Evolutionary conservation across 2,329 filamentous ascomycete genomes (phyloP).

Genomic region (Aureobasidium sp.): DNA sequence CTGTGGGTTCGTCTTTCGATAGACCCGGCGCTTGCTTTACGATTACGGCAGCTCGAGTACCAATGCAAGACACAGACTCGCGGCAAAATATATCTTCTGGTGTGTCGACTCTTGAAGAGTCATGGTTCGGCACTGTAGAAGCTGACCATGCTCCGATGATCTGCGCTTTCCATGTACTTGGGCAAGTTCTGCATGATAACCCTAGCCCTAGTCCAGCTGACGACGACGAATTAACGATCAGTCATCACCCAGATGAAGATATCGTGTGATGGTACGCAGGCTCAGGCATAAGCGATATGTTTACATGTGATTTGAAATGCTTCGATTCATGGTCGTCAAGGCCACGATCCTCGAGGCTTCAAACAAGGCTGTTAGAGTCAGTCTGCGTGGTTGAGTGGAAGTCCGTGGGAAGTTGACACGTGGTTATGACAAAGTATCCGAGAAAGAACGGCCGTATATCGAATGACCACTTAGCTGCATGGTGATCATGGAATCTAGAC

Average conservation of each 20-base stretch:
- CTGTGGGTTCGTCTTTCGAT: no score
- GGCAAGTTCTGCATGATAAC: background rate
- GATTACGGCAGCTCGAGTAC: no score
- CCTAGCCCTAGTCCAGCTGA: background rate
- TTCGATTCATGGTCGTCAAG: background rate
- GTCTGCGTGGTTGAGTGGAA: background rate
- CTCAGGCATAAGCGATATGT: background rate
- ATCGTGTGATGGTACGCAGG: background rate
- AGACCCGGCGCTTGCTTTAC: no score
- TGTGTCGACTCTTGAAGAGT: background rate
- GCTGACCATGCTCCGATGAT: background rate
- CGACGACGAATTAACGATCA: background rate
- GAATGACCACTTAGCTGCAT: no score
- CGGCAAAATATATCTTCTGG: background rate
- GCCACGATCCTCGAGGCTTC: background rate
- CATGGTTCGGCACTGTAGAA: no score
- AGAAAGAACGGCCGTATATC: background rate
- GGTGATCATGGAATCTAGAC: background rate
- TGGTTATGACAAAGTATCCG: background rate
- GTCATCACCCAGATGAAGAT: background rate
- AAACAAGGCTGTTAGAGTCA: background rate
- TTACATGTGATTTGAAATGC: background rate
- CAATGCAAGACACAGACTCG: no score
- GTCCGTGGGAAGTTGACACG: background rate
- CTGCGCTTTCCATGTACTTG: background rate